Evolutionary conservation across 192 early-diverging fungal genomes (phyloP).

Genomic region (Podila horticola): DNA sequence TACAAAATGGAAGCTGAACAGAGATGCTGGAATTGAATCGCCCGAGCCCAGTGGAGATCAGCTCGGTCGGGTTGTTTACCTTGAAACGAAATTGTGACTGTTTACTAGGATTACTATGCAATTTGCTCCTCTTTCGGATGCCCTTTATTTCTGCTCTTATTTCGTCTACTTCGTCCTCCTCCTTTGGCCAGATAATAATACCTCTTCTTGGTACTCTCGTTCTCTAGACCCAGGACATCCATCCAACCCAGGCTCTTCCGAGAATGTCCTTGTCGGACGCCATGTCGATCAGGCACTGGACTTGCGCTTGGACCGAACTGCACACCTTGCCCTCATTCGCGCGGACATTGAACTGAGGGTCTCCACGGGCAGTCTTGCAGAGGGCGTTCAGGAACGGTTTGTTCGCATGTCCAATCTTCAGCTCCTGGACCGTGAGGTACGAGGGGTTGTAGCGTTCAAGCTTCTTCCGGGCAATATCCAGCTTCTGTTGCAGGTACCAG

Average conservation of each 20-base stretch:
- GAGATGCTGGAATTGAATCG: too few relatives aligned
- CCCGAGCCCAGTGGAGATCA: too few relatives aligned
- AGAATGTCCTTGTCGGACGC: conserved; percentile 78
- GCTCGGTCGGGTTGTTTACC: too few relatives aligned
- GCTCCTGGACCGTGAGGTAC: conserved; percentile 64
- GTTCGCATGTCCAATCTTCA: conserved; percentile 69
- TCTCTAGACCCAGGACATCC: conserved; percentile 66
- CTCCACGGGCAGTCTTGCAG: conserved; percentile 62
- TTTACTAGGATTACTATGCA: too few relatives aligned
- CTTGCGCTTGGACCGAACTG: conserved; percentile 67
- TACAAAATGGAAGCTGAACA: not conserved
- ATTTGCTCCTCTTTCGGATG: too few relatives aligned
- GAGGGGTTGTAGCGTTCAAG: conserved; percentile 77
- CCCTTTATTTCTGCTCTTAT: too few relatives aligned
- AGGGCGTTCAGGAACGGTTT: conserved; percentile 62
- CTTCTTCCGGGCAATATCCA: conserved; percentile 76
- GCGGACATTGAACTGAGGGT: conserved; percentile 53
- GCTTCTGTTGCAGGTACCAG: conserved; percentile 84
- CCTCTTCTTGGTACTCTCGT: not conserved
- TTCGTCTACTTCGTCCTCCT: not conserved
- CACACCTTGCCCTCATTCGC: conserved; percentile 58
- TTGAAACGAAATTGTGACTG: too few relatives aligned
- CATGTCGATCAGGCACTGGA: conserved; percentile 78
- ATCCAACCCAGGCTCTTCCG: conserved; percentile 74
- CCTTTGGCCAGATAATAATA: not conserved